Base-by-base conservation (phyloP, 306 rosid species). In the Myrica gale region DNA sequence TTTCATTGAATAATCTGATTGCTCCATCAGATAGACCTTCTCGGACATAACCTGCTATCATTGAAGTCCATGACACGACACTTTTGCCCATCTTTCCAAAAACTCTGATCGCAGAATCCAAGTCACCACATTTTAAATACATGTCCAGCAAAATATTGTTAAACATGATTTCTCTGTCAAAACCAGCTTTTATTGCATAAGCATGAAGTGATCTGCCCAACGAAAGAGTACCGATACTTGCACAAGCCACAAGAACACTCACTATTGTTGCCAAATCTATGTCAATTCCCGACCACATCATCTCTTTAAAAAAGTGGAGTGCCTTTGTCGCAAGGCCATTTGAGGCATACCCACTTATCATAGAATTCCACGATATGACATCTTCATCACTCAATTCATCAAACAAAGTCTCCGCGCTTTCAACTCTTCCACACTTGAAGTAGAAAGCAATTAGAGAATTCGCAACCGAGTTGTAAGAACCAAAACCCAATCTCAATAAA, bases 51-150 rank as follows among this genome's bases (percentile, higher is more conserved):
- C 90, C 93, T 9, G 89, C 81, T 11, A 89, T 84, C 84, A 91
- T 81, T 5, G 97, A 89, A 78, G 97, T 92, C 96, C 96, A 92
- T 7, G 97, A 86, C 75, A 92, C 94, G 41, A 87, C 90, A 58
- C 85, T 92, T 73, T 72, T 72, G 42, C 69, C 82, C 90, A 90
- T 90, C 70, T 77, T 87, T 71, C 76, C 82, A 75, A 92, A 92
- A 65, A 87, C 88, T 70, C 54, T 82, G 73, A 82, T 48, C 41
- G 92, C 87, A 66, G 48, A 66, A 45, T 76, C 47, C 74, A 92
- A 76, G 79, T 85, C 83, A 11, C 91, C 81, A 77, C 93, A 89
- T 80, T 92, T 92, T 54, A 92, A 84, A 80, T 92, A 92, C 96
- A 90, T 89, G 80, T 92, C 91, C 17, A 92, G 86, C 32, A 92